A percentile compares a stretch with the other conserved stretches of the same genome.
These are phyloP conservation scores for Cyberlindnera samutprakarnensis DNA, from an alignment of 805 yeast species.

Conservation along the genomic window DNA sequence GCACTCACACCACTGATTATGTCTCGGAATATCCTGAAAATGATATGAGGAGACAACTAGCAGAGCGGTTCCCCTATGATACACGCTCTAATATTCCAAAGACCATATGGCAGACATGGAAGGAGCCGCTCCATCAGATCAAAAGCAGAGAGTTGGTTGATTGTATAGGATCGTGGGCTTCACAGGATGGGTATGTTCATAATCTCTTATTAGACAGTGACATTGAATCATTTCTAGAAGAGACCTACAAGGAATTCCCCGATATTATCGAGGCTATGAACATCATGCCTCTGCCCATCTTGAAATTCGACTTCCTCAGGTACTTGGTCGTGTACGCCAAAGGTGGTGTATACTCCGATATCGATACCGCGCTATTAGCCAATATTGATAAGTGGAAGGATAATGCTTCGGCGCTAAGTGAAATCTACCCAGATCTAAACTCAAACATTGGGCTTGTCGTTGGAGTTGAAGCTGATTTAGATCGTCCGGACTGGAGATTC, in stretches of 20 bases:
- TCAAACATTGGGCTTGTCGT: slow-evolving; percentile 46
- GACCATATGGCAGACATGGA: slow-evolving; percentile 46
- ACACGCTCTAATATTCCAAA: slow-evolving; percentile 27
- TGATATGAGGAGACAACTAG: slow-evolving; percentile 14
- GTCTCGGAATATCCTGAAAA: slow-evolving; percentile 7
- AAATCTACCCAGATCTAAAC: slow-evolving; percentile 25
- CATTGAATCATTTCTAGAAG: slow-evolving; percentile 29
- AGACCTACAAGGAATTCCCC: slow-evolving; percentile 33
- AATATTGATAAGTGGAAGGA: slow-evolving; percentile 50
- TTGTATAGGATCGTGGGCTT: slow-evolving; percentile 15
- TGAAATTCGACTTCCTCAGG: slow-evolving; percentile 48
- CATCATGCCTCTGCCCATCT: slow-evolving; percentile 42
- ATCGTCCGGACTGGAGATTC: slow-evolving; percentile 45
- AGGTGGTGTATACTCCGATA: slow-evolving; percentile 59
- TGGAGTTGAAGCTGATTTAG: slow-evolving; percentile 48
- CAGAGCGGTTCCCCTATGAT: slow-evolving; percentile 11
- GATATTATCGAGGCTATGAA: slow-evolving; percentile 46
- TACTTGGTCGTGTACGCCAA: slow-evolving; percentile 43
- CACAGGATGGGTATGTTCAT: slow-evolving; percentile 9
- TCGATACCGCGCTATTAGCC: slow-evolving; percentile 40
- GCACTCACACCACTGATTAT: no score
- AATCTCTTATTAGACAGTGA: slow-evolving; percentile 31
- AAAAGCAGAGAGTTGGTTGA: slow-evolving; percentile 24
- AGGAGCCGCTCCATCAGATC: slow-evolving; percentile 13
- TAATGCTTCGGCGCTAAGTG: slow-evolving; percentile 8